phyloP scores from a whole-genome alignment of 306 rosid species.

The Dalbergia cochinchinensis region DNA sequence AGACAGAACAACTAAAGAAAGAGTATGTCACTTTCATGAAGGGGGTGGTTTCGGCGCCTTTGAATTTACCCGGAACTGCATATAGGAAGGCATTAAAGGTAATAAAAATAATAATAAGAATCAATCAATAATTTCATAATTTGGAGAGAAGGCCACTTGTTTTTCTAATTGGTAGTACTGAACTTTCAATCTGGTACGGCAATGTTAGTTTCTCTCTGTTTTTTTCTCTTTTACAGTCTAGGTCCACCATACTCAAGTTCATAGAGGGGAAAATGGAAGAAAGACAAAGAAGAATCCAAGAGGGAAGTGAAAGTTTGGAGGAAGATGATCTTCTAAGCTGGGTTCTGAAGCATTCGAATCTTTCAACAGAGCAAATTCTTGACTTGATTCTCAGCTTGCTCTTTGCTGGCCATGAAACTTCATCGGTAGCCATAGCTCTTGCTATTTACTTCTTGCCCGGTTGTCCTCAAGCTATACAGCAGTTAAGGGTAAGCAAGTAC shows the following conservation, averaged over 20 bases:
- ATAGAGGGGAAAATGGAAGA: conserved; percentile 84
- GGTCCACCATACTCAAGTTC: conserved; percentile 82
- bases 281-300: conserved; percentile 51
- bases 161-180: not conserved
- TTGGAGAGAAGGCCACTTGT: not conserved
- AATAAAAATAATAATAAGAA: not conserved
- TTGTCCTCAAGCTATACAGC: conserved; percentile 75
- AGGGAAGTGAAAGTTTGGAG: conserved; percentile 52
- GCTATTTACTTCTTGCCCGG: conserved; percentile 81
- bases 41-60: conserved; percentile 89
- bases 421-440: conserved; percentile 88
- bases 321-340: conserved; percentile 92
- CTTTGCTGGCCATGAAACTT: conserved; percentile 98
- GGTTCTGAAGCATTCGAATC: conserved; percentile 89
- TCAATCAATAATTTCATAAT: too few species aligned
- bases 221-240: conserved; percentile 60
- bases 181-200: not conserved
- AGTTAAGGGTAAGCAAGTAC: conserved; percentile 64
- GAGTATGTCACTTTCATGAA: conserved; percentile 94
- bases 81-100: conserved; percentile 92
- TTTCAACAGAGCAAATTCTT: conserved; percentile 91
- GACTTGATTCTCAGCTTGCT: conserved; percentile 89
- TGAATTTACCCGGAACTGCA: conserved; percentile 93
- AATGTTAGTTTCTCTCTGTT: not conserved
- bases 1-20: conserved; percentile 85